Percentiles rank a stretch among this genome's conserved stretches.
These are phyloP conservation scores for Phaseolus coccineus DNA, from an alignment of 331 rosid genomes.

Conservation along the genomic window DNA sequence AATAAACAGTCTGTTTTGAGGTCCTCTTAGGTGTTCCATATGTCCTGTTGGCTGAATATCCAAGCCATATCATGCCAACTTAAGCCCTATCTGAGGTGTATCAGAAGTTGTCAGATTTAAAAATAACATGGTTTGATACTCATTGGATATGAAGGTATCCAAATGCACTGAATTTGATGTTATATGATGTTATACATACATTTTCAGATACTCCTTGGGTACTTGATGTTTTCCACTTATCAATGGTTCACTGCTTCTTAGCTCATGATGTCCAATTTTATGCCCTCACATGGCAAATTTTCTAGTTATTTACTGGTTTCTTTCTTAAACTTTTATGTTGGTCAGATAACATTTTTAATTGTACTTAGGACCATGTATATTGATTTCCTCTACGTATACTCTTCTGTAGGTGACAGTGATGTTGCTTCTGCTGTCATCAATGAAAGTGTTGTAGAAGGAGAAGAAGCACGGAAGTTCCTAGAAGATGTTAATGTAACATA, in stretches of 20 bases:
- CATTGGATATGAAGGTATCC: neutral
- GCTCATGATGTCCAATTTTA: slow-evolving; percentile 17
- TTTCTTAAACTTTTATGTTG: slow-evolving; percentile 21
- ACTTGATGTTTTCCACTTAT: slow-evolving; percentile 1
- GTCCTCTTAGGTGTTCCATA: neutral
- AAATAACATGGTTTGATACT: neutral
- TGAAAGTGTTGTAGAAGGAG: slow-evolving; percentile 88
- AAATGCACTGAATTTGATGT: neutral
- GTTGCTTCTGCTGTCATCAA: slow-evolving; percentile 72
- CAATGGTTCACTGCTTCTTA: neutral
- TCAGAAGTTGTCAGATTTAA: neutral
- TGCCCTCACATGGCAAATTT: slow-evolving; percentile 9
- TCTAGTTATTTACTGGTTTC: slow-evolving; percentile 4
- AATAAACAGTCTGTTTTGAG: neutral
- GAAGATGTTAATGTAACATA: slow-evolving; percentile 80
- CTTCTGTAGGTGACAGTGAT: slow-evolving; percentile 72
- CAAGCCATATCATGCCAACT: neutral
- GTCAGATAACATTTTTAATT: slow-evolving; percentile 15
- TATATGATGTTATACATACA: neutral
- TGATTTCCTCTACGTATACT: slow-evolving; percentile 26
- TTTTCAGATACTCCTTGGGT: neutral
- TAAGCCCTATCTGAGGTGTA: neutral
- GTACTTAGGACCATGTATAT: slow-evolving; percentile 23
- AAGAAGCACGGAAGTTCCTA: slow-evolving; percentile 78
- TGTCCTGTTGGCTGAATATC: neutral